phyloP scores from a whole-genome alignment of 1,139 yeast genomes.

The Yamadazyma sp. region DNA sequence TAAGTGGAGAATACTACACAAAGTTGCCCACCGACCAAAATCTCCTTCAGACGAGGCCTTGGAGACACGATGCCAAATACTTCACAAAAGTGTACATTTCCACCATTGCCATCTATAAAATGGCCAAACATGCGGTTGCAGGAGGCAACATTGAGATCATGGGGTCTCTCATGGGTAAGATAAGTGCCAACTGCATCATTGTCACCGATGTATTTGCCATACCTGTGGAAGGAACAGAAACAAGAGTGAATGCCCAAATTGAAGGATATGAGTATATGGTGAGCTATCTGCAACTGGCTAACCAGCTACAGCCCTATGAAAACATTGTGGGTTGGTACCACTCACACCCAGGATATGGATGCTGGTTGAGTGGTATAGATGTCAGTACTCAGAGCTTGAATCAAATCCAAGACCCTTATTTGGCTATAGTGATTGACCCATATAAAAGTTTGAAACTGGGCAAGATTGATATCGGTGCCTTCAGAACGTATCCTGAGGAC shows the following conservation, averaged over 20 bases:
- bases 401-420: conserved; percentile 90
- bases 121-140: conserved; percentile 77
- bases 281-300: conserved; percentile 64
- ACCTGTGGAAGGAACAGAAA: conserved; percentile 96
- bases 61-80: conserved; percentile 52
- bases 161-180: conserved; percentile 91
- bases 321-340: conserved; percentile 94
- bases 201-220: conserved; percentile 82
- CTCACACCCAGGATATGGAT: conserved; percentile 96
- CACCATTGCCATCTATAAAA: conserved; percentile 72
- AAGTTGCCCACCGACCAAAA: conserved; percentile 8
- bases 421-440: conserved; percentile 89
- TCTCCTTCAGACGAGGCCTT: conserved; percentile 28
- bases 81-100: conserved; percentile 71
- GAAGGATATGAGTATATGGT: conserved; percentile 97
- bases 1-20: conserved; percentile 12
- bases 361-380: conserved; percentile 90
- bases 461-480: conserved; percentile 85
- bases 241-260: conserved; percentile 89
- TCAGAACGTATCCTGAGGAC: conserved; percentile 69
- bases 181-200: conserved; percentile 56
- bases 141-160: conserved; percentile 93
- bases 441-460: conserved; percentile 64
- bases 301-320: conserved; percentile 49
- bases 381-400: conserved; percentile 84